Conservation (phyloP, 2,329 filamentous ascomycete genomes). For the Blastomyces gilchristii region DNA sequence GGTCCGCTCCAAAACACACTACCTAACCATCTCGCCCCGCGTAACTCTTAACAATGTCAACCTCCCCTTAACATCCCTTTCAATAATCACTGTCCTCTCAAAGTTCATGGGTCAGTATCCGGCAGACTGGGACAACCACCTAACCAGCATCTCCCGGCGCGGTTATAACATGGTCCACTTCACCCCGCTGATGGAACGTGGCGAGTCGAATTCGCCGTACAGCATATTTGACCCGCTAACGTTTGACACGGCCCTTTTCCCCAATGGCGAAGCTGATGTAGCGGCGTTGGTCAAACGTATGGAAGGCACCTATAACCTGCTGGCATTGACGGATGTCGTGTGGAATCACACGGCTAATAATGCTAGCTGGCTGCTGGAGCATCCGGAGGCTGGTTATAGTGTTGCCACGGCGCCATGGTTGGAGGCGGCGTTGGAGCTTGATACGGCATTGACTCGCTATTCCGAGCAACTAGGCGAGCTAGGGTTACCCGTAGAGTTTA, state of each 20-base stretch:
- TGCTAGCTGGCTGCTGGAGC: constrained; percentile 83
- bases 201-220: constrained; percentile 90
- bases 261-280: constrained; percentile 73
- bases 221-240: constrained; percentile 86
- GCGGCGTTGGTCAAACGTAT: constrained; percentile 66
- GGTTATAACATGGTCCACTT: constrained; percentile 99
- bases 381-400: constrained; percentile 94
- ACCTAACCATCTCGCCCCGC: constrained; percentile 84
- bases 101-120: constrained; percentile 97
- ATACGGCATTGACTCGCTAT: constrained; percentile 59
- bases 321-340: constrained; percentile 90
- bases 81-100: constrained; percentile 86
- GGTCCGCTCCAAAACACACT: constrained; percentile 67
- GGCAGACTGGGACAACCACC: constrained; percentile 77
- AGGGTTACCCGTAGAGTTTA: constrained; percentile 65
- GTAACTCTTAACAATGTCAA: constrained; percentile 62
- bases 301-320: constrained; percentile 71
- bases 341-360: constrained; percentile 98
- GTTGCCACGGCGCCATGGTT: constrained; percentile 73
- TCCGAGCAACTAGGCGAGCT: constrained; percentile 53
- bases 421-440: constrained; percentile 60
- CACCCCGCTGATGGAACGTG: constrained; percentile 81
- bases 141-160: constrained; percentile 75
- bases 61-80: constrained; percentile 76
- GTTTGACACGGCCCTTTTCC: constrained; percentile 76